Evolutionary conservation across 106 monocot genomes (phyloP).

Genomic region (Posidonia australis): DNA sequence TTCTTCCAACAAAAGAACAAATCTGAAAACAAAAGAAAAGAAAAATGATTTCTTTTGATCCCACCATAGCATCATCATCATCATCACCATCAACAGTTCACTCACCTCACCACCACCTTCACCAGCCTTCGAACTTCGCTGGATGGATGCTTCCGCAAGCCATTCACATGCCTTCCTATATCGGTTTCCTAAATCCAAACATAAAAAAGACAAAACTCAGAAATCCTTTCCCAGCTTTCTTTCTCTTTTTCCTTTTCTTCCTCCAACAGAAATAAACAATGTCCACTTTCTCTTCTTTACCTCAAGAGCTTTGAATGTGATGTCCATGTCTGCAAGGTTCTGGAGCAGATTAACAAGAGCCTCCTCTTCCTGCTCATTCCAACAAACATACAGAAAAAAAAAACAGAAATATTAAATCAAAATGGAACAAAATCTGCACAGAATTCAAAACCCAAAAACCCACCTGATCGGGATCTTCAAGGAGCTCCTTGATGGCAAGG

Average conservation of each 20-base stretch:
- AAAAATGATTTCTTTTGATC: background rate
- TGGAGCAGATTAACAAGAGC: constrained; percentile 37
- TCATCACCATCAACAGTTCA: background rate
- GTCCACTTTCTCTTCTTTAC: constrained; percentile 10
- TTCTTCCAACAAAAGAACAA: background rate
- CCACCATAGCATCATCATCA: background rate
- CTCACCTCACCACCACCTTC: constrained; percentile 50
- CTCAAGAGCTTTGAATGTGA: constrained; percentile 51
- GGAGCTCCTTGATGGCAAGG: constrained; percentile 42
- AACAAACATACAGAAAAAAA: background rate
- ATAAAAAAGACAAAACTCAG: background rate
- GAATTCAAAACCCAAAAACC: background rate
- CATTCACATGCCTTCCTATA: constrained; percentile 46
- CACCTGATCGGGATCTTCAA: constrained; percentile 57
- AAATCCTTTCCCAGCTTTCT: too few relatives aligned
- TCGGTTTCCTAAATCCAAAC: constrained; percentile 40
- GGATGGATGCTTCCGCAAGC: constrained; percentile 50
- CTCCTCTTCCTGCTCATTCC: constrained; percentile 40
- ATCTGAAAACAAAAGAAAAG: background rate
- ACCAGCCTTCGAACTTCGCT: constrained; percentile 47
- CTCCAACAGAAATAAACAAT: background rate
- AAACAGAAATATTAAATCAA: background rate
- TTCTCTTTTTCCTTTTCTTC: background rate
- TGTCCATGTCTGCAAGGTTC: constrained; percentile 46
- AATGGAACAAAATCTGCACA: background rate